Evolutionary conservation across 1,139 yeast genomes (phyloP), one percentile per base, ranked within the genome.

Genomic region (Candida pseudoviswanathii): DNA sequence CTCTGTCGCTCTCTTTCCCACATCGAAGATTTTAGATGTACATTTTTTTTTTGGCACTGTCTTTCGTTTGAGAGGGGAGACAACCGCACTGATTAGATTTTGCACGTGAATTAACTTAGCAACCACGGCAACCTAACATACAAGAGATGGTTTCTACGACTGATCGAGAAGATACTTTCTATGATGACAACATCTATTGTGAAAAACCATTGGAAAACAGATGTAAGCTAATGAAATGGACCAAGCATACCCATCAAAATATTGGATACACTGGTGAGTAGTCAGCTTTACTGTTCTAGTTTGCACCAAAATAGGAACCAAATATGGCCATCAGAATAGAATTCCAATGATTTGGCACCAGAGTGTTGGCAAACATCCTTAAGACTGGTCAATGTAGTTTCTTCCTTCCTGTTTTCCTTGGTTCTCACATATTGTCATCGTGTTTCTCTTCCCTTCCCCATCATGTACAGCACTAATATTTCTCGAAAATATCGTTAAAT

Each of bases 281-380:
- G 74, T 70, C 66, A 78, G 84, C 89, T 65, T 61, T 24, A 59
- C 80, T 65, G 57, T 76, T 90, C 94, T 90, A 73, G 97, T 89
- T 90, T 89, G 96, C 96, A 74, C 89, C 89, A 83, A 88, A 90
- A 90, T 89, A 87, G 96, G 95, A 86, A 82, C 89, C 85, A 79
- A 81, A 79, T 84, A 86, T 75, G 66, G 84, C 64, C 63, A 58
- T 54, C 52, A 48, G 56, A 36, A 22, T 30, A 25, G 10, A 8
- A 37, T 44, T 45, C 43, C 45, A 45, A 48, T 51, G 71, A 82
- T 76, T 73, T 77, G 84, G 89, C 88, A 85, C 96, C 96, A 86
- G 96, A 89, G 96, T 88, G 96, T 87, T 84, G 86, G 91, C 94
- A 89, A 89, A 84, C 90, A 72, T 65, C 46, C 32, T 41, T 36